Evolutionary conservation across 2,329 filamentous ascomycete species (phyloP), one percentile per base, ranked within the genome.

Genomic region (Pyrenochaeta sp.): DNA sequence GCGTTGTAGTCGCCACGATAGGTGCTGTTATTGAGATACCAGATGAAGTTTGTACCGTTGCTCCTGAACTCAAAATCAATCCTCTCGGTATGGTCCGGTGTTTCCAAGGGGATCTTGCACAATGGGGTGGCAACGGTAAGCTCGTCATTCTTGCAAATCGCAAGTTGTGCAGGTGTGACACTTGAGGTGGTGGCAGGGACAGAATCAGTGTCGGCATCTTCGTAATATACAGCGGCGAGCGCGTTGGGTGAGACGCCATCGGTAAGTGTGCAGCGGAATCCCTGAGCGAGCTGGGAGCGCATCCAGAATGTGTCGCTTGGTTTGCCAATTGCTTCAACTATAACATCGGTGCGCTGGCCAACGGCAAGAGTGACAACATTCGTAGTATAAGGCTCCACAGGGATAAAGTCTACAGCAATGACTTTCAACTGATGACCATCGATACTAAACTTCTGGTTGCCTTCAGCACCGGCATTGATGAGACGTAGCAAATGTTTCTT

Each of bases 211-310:
- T 89, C 78, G 7, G 85, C 83, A 9, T 79, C 66, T 37, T 88
- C 79, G 69, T 91, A 91, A 75, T 88, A 89, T 45, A 91, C 80
- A 9, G 82, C 85, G 0, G 87, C 89, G 0, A 64, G 47, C 31
- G 64, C 66, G 21, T 64, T 63, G 1, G 65, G 65, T 2, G 62
- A 62, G 44, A 62, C 46, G 7, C 56, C 54, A 6, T 58, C 46
- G 30, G 44, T 59, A 14, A 65, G 55, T 5, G 54, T 63, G 30
- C 60, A 62, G 42, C 58, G 54, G 20, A 54, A 56, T 9, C 54
- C 54, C 15, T 58, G 57, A 3, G 50, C 62, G n/a, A 67, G 56
- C 20, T 66, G 60, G n/a, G 60, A 61, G 49, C 76, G 71, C 74
- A 78, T 77, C 74, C 75, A 78, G 54, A 66, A 69, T 1, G 68